A percentile compares a stretch with the other conserved stretches of the same genome.
These are phyloP conservation scores for Globisporangium okanoganense DNA, from an alignment of 352 stramenopile species.

Conservation along the genomic window DNA sequence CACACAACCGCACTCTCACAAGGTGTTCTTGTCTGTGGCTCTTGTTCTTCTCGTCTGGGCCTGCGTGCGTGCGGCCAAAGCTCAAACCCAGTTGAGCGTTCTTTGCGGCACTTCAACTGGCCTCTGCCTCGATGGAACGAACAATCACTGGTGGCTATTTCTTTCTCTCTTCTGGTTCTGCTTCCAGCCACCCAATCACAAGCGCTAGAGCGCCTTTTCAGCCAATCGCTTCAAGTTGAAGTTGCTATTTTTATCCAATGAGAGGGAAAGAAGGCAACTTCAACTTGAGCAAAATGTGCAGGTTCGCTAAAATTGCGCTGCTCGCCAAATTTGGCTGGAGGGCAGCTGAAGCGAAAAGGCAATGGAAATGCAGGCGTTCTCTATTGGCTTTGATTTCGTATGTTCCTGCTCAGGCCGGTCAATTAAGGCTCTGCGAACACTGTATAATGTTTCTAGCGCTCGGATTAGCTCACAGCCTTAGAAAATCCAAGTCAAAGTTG, in stretches of 20 bases:
- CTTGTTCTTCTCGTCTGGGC: neutral
- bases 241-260: constrained; percentile 25
- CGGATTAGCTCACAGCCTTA: too few species aligned
- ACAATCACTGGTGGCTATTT: constrained; percentile 12
- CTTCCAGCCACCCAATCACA: constrained; percentile 7
- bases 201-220: neutral
- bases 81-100: too few species aligned
- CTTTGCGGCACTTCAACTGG: constrained; percentile 1
- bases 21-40: neutral
- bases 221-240: constrained; percentile 5
- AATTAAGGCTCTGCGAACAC: too few species aligned
- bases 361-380: neutral
- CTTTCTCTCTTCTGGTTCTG: constrained; percentile 20
- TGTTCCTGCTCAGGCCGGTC: too few species aligned
- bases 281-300: constrained; percentile 23
- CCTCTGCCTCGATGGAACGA: constrained; percentile 1
- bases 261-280: constrained; percentile 19
- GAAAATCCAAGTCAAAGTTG: neutral
- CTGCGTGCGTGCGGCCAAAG: neutral
- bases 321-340: too few species aligned
- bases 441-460: too few species aligned
- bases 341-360: too few species aligned
- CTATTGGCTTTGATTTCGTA: neutral
- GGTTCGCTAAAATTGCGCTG: constrained; percentile 10
- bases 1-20: neutral